Conservation (phyloP, 1,284 basidiomycete species). For the Erythrobasidium hasegawianum region DNA sequence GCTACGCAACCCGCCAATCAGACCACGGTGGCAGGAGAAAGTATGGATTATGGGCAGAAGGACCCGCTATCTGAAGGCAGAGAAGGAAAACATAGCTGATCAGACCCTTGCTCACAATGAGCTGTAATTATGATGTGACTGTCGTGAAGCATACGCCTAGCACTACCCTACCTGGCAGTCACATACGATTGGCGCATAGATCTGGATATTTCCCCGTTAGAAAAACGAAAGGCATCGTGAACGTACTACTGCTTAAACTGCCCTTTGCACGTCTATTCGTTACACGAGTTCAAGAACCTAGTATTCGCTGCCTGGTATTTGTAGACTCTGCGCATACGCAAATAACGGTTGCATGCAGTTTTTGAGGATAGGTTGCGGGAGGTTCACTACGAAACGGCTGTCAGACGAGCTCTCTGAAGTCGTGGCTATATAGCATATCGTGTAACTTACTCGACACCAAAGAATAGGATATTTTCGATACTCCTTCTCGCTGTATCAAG, state of each 20-base stretch:
- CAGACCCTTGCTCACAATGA: too few relatives aligned
- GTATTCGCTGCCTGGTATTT: slow-evolving; percentile 42
- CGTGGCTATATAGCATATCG: too few relatives aligned
- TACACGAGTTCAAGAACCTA: neutral
- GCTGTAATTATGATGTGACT: too few relatives aligned
- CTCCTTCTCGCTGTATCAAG: slow-evolving; percentile 86
- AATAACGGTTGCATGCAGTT: slow-evolving; percentile 45
- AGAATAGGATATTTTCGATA: slow-evolving; percentile 90
- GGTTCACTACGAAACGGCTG: slow-evolving; percentile 38
- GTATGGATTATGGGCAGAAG: slow-evolving; percentile 22
- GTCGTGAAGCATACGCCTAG: too few relatives aligned
- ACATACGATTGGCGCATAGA: too few relatives aligned
- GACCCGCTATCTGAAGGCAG: too few relatives aligned
- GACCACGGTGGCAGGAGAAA: slow-evolving; percentile 12
- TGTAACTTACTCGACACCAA: slow-evolving; percentile 63
- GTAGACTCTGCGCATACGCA: slow-evolving; percentile 46
- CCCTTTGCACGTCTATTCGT: too few relatives aligned
- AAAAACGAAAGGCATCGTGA: too few relatives aligned
- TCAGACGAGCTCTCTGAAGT: neutral
- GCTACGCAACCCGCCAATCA: neutral
- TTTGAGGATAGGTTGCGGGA: slow-evolving; percentile 45
- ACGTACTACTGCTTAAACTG: too few relatives aligned
- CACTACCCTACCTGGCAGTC: too few relatives aligned
- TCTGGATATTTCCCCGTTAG: too few relatives aligned
- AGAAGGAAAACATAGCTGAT: too few relatives aligned